phyloP scores from a whole-genome alignment of 73 alveolate genomes.

The Paramecium primaurelia region DNA sequence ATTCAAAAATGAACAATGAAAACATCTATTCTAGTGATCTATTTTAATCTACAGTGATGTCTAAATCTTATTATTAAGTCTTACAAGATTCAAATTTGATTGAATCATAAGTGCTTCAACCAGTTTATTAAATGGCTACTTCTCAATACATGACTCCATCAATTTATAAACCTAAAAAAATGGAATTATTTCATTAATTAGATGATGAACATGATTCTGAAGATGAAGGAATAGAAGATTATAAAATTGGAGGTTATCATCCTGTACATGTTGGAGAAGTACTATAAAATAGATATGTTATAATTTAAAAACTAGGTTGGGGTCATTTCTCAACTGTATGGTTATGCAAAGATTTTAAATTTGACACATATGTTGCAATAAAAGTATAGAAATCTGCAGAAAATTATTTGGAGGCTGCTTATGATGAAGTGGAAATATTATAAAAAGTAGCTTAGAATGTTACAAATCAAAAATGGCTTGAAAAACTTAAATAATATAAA shows the following conservation, averaged over 20 bases:
- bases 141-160: slow-evolving; percentile 48
- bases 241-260: slow-evolving; percentile 74
- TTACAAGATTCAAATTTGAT: slow-evolving; percentile 15
- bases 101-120: slow-evolving; percentile 43
- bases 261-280: slow-evolving; percentile 94
- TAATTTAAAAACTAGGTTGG: slow-evolving; percentile 91
- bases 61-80: slow-evolving; percentile 28
- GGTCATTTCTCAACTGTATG: slow-evolving; percentile 92
- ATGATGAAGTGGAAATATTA: slow-evolving; percentile 72
- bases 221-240: slow-evolving; percentile 64
- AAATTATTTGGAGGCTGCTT: slow-evolving; percentile 82
- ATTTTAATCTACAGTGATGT: slow-evolving; percentile 37
- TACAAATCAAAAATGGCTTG: slow-evolving; percentile 73
- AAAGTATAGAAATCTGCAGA: slow-evolving; percentile 86
- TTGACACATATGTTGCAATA: slow-evolving; percentile 85
- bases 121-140: slow-evolving; percentile 29
- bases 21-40: slow-evolving; percentile 38
- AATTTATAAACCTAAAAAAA: background rate
- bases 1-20: slow-evolving; percentile 42
- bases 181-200: background rate
- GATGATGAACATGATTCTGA: slow-evolving; percentile 62
- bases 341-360: slow-evolving; percentile 87
- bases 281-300: slow-evolving; percentile 82
- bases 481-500: slow-evolving; percentile 38
- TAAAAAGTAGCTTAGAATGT: slow-evolving; percentile 57